These are phyloP conservation scores for Emergomyces africanus DNA, from an alignment of 2,329 filamentous ascomycete species.

Conservation along the genomic window DNA sequence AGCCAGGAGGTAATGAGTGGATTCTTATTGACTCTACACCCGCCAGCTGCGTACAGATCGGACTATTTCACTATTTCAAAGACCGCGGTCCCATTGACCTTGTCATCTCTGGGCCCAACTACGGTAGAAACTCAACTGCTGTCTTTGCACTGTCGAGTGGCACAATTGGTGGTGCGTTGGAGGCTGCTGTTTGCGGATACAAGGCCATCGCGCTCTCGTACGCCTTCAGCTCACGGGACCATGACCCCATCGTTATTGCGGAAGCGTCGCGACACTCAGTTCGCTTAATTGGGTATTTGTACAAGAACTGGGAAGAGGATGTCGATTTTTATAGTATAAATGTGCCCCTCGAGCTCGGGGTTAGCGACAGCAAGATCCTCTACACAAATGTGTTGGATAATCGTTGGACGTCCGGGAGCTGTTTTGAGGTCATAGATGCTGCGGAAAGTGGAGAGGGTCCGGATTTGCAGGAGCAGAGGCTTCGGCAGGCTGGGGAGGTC, in stretches of 20 bases:
- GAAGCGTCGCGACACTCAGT: constrained; percentile 64
- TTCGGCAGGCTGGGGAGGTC: constrained; percentile 52
- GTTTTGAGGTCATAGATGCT: constrained; percentile 67
- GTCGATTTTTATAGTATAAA: constrained; percentile 88
- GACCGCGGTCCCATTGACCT: constrained; percentile 60
- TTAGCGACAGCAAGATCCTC: constrained; percentile 59
- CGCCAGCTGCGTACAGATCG: constrained; percentile 70
- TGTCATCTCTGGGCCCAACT: constrained; percentile 70
- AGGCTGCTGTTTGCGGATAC: constrained; percentile 58
- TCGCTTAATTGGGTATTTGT: constrained; percentile 65
- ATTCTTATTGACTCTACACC: constrained; percentile 70
- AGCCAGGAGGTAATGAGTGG: constrained; percentile 54
- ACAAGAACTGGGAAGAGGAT: constrained; percentile 57
- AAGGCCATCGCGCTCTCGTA: constrained; percentile 74
- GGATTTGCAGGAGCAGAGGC: constrained; percentile 57
- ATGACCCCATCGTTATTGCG: constrained; percentile 68
- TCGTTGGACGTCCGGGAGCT: constrained; percentile 71
- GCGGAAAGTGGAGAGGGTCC: constrained; percentile 45
- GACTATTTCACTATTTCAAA: constrained; percentile 65
- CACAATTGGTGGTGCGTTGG: constrained; percentile 63
- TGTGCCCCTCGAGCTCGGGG: constrained; percentile 67
- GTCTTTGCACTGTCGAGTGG: constrained; percentile 67
- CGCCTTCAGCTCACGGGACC: constrained; percentile 76
- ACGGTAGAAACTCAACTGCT: constrained; percentile 69
- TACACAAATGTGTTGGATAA: constrained; percentile 85